phyloP scores from a whole-genome alignment of 2,329 filamentous ascomycete species.

The Dothiorella sarmentorum region DNA sequence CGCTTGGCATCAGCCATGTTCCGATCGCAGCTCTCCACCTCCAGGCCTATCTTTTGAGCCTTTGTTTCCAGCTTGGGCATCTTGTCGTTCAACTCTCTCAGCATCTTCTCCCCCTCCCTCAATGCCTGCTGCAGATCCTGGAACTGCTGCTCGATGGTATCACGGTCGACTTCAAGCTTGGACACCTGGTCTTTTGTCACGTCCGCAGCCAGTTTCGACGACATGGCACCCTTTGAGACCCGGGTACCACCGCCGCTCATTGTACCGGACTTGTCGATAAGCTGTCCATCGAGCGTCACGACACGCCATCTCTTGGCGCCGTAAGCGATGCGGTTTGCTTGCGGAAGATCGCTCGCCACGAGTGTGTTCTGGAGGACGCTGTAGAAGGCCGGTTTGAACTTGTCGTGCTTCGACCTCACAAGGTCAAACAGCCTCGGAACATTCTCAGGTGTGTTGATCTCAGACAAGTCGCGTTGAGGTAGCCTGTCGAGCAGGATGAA shows the following conservation, averaged over 20 bases:
- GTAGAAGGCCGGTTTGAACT: constrained; percentile 87
- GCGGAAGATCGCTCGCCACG: constrained; percentile 87
- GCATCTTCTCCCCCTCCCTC: constrained; percentile 68
- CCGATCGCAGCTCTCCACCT: constrained; percentile 77
- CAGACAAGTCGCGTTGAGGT: constrained; percentile 69
- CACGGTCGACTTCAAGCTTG: constrained; percentile 83
- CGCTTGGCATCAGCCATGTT: constrained; percentile 82
- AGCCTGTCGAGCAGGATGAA: constrained; percentile 95
- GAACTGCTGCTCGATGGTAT: constrained; percentile 78
- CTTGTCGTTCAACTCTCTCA: constrained; percentile 70
- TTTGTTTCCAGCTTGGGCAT: constrained; percentile 84
- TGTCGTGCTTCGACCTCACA: constrained; percentile 82
- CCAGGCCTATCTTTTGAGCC: constrained; percentile 85
- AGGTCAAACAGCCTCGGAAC: constrained; percentile 92
- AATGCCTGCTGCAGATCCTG: constrained; percentile 81
- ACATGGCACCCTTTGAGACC: constrained; percentile 92
- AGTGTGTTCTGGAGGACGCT: constrained; percentile 93
- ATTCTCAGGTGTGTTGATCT: constrained; percentile 84
- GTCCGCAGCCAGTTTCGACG: constrained; percentile 86
- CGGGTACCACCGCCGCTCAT: constrained; percentile 96
- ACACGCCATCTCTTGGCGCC: constrained; percentile 92
- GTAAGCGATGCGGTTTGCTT: constrained; percentile 96
- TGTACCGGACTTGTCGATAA: constrained; percentile 97
- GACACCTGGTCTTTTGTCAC: constrained; percentile 82
- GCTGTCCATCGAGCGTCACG: constrained; percentile 88